Evolutionary conservation across 2,329 filamentous ascomycete genomes (phyloP).

Genomic region (Exserohilum rostratum): DNA sequence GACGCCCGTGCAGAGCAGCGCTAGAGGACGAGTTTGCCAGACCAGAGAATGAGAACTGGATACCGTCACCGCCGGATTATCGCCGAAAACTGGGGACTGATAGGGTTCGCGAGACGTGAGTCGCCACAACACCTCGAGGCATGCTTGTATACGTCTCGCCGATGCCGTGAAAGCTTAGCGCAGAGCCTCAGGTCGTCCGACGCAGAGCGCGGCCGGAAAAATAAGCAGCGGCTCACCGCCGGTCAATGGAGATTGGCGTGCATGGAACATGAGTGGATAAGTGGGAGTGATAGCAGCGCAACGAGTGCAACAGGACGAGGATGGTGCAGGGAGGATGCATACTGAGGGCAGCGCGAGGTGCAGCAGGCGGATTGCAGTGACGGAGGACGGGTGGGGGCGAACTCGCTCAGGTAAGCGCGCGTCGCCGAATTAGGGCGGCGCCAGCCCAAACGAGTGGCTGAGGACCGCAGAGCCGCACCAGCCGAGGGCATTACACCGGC

Average conservation of each 20-base stretch:
- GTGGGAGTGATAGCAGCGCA: slow-evolving; percentile 11
- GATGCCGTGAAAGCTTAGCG: slow-evolving; percentile 21
- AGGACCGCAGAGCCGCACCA: slow-evolving; percentile 19
- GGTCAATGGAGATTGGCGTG: slow-evolving; percentile 10
- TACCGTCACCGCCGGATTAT: slow-evolving; percentile 32
- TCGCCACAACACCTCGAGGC: slow-evolving; percentile 29
- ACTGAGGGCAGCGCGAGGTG: slow-evolving; percentile 11
- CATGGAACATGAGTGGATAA: slow-evolving; percentile 8
- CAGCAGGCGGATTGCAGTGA: slow-evolving; percentile 20
- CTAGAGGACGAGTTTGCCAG: slow-evolving; percentile 31
- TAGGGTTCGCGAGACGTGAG: slow-evolving; percentile 25
- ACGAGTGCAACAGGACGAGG: slow-evolving; percentile 13
- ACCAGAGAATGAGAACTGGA: slow-evolving; percentile 37
- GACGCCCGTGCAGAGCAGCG: slow-evolving; percentile 22
- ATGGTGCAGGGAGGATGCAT: slow-evolving; percentile 17
- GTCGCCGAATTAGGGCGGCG: slow-evolving; percentile 26
- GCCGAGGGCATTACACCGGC: slow-evolving; percentile 3
- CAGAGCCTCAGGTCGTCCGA: slow-evolving; percentile 29
- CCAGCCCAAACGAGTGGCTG: slow-evolving; percentile 11
- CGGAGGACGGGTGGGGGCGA: slow-evolving; percentile 22
- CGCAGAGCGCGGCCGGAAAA: slow-evolving; percentile 32
- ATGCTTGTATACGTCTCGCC: slow-evolving; percentile 21
- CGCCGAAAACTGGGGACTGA: slow-evolving; percentile 32
- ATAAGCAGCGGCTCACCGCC: slow-evolving; percentile 21
- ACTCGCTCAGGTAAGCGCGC: slow-evolving; percentile 16